Conservation (phyloP, 495 filamentous ascomycete genomes). For the Daldinia loculata region DNA sequence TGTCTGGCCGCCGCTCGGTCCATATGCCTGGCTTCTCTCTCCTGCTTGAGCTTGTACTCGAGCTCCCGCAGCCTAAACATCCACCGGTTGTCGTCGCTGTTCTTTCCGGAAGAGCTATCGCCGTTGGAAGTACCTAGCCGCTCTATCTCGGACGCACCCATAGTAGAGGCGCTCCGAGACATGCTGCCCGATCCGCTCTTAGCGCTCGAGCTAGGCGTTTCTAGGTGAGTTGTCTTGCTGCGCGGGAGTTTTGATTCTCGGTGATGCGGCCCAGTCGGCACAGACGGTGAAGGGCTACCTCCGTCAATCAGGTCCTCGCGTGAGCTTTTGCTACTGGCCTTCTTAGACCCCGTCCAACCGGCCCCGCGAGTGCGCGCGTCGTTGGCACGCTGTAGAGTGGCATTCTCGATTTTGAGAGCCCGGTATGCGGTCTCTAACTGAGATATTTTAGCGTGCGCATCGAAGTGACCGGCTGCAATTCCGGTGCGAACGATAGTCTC, state of each 20-base stretch:
- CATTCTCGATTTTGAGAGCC: constrained; percentile 82
- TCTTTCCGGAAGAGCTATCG: constrained; percentile 34
- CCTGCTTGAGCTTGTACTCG: constrained; percentile 86
- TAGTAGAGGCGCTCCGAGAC: constrained; percentile 42
- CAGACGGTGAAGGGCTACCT: constrained; percentile 59
- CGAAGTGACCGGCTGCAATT: constrained; percentile 57
- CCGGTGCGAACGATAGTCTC: constrained; percentile 74
- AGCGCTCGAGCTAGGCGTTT: constrained; percentile 17
- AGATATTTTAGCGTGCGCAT: constrained; percentile 64
- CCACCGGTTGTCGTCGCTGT: constrained; percentile 74
- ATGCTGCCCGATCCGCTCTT: constrained; percentile 47
- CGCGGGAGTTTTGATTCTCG: constrained; percentile 48
- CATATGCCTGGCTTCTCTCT: constrained; percentile 84
- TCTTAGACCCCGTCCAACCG: constrained; percentile 34
- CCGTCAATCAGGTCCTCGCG: constrained; percentile 41
- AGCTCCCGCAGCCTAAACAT: constrained; percentile 84
- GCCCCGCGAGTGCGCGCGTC: constrained; percentile 53
- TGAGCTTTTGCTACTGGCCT: constrained; percentile 37
- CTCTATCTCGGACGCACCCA: constrained; percentile 37
- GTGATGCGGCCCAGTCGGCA: constrained; percentile 59
- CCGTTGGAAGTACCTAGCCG: constrained; percentile 40
- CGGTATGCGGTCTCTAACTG: constrained; percentile 83
- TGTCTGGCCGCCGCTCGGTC: constrained; percentile 85
- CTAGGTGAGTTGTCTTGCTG: constrained; percentile 46
- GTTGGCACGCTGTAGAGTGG: constrained; percentile 68